Percentiles rank a stretch among this genome's conserved stretches.
phyloP scores from a whole-genome alignment of 1,284 basidiomycete genomes.

The Trichosporon sp. region DNA sequence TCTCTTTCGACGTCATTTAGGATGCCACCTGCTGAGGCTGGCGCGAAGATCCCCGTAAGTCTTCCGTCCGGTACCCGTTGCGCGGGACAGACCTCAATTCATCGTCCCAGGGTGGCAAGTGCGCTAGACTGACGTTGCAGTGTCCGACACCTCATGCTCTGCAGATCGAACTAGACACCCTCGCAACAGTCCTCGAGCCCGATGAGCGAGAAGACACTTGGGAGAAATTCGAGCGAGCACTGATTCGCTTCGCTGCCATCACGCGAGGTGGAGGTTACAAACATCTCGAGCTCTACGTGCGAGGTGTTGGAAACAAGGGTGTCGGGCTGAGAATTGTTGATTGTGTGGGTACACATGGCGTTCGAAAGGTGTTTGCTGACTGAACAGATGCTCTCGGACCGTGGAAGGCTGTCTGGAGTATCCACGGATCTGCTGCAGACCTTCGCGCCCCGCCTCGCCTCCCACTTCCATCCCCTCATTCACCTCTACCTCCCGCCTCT shows the following conservation, averaged over 20 bases:
- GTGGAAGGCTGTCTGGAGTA: slow-evolving; percentile 52
- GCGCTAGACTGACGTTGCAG: slow-evolving; percentile 20
- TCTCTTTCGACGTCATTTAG: neutral
- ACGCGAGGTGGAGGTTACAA: slow-evolving; percentile 50
- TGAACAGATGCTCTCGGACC: slow-evolving; percentile 51
- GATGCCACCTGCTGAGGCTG: slow-evolving; percentile 35
- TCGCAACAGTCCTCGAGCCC: slow-evolving; percentile 37
- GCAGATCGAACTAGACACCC: slow-evolving; percentile 39
- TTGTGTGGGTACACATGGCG: slow-evolving; percentile 40
- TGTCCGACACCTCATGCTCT: slow-evolving; percentile 46
- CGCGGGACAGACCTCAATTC: neutral
- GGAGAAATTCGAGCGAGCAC: slow-evolving; percentile 48
- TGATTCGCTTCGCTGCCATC: slow-evolving; percentile 46
- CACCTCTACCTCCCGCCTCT: slow-evolving; percentile 51
- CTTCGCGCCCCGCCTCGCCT: slow-evolving; percentile 50
- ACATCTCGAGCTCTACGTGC: slow-evolving; percentile 39
- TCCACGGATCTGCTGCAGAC: slow-evolving; percentile 52
- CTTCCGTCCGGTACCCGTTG: neutral
- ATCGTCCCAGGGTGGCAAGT: neutral
- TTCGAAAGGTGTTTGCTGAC: neutral
- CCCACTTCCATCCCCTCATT: slow-evolving; percentile 49
- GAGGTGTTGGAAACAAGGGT: slow-evolving; percentile 45
- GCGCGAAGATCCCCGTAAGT: slow-evolving; percentile 44
- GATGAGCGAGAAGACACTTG: slow-evolving; percentile 51
- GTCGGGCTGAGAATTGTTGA: slow-evolving; percentile 42